Evolutionary conservation across 352 stramenopile genomes (phyloP).

Genomic region (Pythium apleroticum): DNA sequence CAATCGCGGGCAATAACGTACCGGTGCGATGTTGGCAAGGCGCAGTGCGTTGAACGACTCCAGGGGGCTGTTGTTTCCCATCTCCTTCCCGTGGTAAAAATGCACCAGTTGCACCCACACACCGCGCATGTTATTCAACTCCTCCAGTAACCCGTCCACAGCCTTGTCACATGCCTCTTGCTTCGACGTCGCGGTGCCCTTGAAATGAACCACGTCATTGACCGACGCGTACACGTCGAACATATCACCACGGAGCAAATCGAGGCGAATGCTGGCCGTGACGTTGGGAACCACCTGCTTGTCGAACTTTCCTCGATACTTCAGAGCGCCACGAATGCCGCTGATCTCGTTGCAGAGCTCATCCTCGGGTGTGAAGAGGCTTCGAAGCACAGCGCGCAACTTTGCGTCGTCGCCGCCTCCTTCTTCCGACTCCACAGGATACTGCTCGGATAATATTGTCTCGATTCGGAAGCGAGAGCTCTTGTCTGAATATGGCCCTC

Average conservation of each 20-base stretch:
- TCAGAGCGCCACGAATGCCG: slow-evolving; percentile 50
- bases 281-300: slow-evolving; percentile 64
- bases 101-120: slow-evolving; percentile 68
- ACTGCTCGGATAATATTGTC: slow-evolving; percentile 38
- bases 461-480: slow-evolving; percentile 26
- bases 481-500: background rate
- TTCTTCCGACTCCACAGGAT: slow-evolving; percentile 52
- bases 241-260: slow-evolving; percentile 52
- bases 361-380: slow-evolving; percentile 70
- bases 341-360: slow-evolving; percentile 63
- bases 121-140: slow-evolving; percentile 50
- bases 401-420: slow-evolving; percentile 42
- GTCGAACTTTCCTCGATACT: slow-evolving; percentile 53
- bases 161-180: slow-evolving; percentile 63
- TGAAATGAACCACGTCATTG: slow-evolving; percentile 62
- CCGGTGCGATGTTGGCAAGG: slow-evolving; percentile 61
- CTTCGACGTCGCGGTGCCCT: slow-evolving; percentile 41
- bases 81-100: slow-evolving; percentile 69
- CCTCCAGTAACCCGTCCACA: slow-evolving; percentile 55
- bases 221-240: slow-evolving; percentile 63
- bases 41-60: slow-evolving; percentile 65
- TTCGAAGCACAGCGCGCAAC: slow-evolving; percentile 70
- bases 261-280: slow-evolving; percentile 62
- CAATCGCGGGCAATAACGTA: slow-evolving; percentile 27
- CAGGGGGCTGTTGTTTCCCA: slow-evolving; percentile 42